Evolutionary conservation across 164 flowering plant species (phyloP).

Genomic region (Euptelea pleiosperma): DNA sequence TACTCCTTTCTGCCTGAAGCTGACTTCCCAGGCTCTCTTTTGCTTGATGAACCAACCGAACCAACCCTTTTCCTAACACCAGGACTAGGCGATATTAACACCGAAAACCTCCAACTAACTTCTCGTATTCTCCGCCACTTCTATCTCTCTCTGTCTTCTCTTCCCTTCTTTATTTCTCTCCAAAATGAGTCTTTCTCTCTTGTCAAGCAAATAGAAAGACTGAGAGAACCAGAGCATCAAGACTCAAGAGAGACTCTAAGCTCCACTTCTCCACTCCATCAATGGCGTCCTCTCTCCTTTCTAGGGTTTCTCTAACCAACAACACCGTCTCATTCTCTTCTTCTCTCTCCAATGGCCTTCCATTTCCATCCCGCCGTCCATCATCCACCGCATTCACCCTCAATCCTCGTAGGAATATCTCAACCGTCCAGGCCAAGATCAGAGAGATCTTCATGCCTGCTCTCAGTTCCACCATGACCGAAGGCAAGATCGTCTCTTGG

Average conservation of each 20-base stretch:
- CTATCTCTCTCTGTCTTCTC: too few relatives aligned
- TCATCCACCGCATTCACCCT: neutral
- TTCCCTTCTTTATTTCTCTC: neutral
- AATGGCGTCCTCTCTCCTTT: conserved; percentile 8
- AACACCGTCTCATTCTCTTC: conserved; percentile 7
- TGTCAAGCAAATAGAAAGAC: neutral
- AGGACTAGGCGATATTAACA: neutral
- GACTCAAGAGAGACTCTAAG: neutral
- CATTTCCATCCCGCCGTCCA: conserved; percentile 10
- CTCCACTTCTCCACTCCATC: neutral
- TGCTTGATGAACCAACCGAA: too few relatives aligned
- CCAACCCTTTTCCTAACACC: too few relatives aligned
- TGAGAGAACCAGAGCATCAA: neutral
- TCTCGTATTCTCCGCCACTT: conserved; percentile 10
- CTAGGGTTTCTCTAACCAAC: conserved; percentile 3
- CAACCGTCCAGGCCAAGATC: conserved; percentile 61
- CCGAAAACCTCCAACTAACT: neutral
- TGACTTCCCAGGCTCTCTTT: too few relatives aligned
- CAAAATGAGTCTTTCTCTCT: neutral
- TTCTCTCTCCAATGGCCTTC: neutral
- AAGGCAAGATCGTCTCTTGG: conserved; percentile 94
- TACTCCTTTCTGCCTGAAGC: too few relatives aligned
- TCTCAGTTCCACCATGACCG: conserved; percentile 94
- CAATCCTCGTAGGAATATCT: conserved; percentile 7
- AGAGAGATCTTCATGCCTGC: conserved; percentile 98